These are phyloP conservation scores for Rhamnella rubrinervis DNA, from an alignment of 331 rosid species.

Conservation along the genomic window DNA sequence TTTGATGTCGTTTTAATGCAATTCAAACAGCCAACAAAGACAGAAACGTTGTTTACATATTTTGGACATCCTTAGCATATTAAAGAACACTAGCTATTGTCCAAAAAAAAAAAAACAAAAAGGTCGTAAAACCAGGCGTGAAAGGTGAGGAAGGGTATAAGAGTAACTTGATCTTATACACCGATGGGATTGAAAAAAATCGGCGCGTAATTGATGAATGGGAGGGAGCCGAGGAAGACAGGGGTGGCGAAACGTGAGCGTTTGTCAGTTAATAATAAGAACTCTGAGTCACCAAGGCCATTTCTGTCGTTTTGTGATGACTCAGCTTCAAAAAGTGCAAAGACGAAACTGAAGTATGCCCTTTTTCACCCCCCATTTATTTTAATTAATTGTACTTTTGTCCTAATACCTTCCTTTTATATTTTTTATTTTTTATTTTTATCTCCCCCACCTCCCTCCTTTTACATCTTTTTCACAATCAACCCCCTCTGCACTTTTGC, in stretches of 20 bases:
- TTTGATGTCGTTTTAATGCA: no score
- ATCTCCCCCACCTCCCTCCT: neutral
- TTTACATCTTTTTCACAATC: neutral
- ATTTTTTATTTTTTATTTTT: neutral
- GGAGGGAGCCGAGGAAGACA: no score
- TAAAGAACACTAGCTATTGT: no score
- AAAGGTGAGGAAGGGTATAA: no score
- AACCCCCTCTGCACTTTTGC: neutral
- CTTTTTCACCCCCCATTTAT: neutral
- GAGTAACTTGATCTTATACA: no score
- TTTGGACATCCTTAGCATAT: no score
- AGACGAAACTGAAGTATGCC: neutral
- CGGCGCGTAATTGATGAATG: no score
- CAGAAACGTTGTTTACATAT: no score
- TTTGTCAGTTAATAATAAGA: conserved; percentile 14
- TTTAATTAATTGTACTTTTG: neutral
- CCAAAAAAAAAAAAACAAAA: no score
- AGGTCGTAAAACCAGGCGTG: no score
- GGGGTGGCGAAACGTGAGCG: neutral
- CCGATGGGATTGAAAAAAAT: no score
- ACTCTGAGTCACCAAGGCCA: neutral
- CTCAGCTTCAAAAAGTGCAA: conserved; percentile 3
- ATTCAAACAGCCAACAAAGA: no score
- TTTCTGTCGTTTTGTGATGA: conserved; percentile 21
- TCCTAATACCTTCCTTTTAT: neutral